phyloP scores from a whole-genome alignment of 805 yeast genomes.

The Wickerhamomyces alni region DNA sequence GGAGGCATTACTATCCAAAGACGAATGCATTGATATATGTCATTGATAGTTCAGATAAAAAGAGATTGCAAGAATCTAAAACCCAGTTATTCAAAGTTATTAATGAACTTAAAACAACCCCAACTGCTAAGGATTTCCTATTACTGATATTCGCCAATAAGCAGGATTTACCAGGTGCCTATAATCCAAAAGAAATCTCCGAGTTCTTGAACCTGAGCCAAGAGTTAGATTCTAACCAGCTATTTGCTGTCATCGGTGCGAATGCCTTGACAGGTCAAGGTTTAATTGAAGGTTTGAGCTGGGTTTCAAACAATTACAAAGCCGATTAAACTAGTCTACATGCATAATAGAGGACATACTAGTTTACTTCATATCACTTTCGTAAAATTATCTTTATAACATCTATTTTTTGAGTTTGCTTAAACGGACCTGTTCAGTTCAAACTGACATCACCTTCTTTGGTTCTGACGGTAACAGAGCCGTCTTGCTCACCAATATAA shows the following conservation, averaged over 20 bases:
- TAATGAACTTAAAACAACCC: conserved; percentile 57
- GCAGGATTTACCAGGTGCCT: conserved; percentile 89
- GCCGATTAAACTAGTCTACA: conserved; percentile 7
- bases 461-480: conserved; percentile 40
- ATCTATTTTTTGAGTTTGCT: no score
- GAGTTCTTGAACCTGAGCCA: conserved; percentile 60
- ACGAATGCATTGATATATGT: conserved; percentile 90
- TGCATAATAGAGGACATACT: no score
- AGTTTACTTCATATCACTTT: no score
- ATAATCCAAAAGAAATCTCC: conserved; percentile 81
- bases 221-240: conserved; percentile 54
- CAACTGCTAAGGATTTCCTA: conserved; percentile 60
- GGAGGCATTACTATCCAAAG: conserved; percentile 95
- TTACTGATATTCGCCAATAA: conserved; percentile 86
- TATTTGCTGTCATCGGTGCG: conserved; percentile 90
- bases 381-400: no score
- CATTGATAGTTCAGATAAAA: conserved; percentile 72
- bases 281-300: conserved; percentile 76
- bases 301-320: conserved; percentile 67
- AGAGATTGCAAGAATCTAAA: conserved; percentile 71
- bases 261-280: conserved; percentile 90
- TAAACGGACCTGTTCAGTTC: not conserved
- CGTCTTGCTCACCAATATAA: conserved; percentile 85
- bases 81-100: conserved; percentile 73
- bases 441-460: conserved; percentile 17